Conservation (phyloP, 1,139 yeast species). For the Blastobotrys apis region DNA sequence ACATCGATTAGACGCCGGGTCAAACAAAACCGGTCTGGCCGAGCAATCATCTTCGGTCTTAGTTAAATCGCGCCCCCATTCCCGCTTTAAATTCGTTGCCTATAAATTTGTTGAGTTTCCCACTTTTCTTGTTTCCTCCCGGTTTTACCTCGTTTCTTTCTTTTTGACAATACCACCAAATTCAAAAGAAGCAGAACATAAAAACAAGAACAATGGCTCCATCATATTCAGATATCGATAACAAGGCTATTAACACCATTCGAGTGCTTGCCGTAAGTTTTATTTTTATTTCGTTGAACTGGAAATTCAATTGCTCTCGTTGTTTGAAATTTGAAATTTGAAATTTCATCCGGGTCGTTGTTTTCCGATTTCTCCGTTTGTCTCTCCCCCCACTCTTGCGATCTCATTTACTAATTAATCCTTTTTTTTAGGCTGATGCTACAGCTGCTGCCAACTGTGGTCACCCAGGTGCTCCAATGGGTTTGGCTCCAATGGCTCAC, state of each 20-base stretch:
- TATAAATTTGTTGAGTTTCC: conserved; percentile 8
- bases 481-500: conserved; percentile 88
- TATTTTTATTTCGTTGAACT: not conserved
- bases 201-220: conserved; percentile 10
- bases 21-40: too few species aligned
- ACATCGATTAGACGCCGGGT: too few species aligned
- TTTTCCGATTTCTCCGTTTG: too few species aligned
- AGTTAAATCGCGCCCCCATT: too few species aligned
- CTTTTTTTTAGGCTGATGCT: conserved; percentile 54
- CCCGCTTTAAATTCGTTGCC: too few species aligned
- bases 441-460: conserved; percentile 92
- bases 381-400: too few species aligned
- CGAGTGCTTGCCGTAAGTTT: conserved; percentile 67
- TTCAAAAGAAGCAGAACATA: not conserved
- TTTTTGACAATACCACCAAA: too few species aligned
- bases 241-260: conserved; percentile 78
- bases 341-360: too few species aligned
- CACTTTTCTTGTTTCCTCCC: not conserved
- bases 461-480: conserved; percentile 99
- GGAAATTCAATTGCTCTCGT: not conserved
- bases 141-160: not conserved
- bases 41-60: too few species aligned
- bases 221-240: conserved; percentile 52
- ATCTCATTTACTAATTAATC: too few species aligned
- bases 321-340: too few species aligned